These are phyloP conservation scores for Cronartium quercuum DNA, from an alignment of 1,284 basidiomycete species.

Conservation along the genomic window DNA sequence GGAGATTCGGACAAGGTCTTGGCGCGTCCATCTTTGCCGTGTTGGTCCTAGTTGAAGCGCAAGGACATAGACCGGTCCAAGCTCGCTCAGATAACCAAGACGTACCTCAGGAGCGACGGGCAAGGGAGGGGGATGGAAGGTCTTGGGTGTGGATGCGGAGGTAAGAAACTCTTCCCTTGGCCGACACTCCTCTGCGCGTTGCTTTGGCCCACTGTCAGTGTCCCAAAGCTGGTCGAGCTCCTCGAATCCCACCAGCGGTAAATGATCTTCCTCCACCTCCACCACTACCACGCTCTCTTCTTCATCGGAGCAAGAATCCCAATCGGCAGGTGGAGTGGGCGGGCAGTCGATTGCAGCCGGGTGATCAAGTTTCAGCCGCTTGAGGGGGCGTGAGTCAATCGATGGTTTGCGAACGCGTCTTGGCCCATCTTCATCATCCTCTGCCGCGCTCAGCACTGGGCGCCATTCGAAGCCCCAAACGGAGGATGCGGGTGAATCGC, in stretches of 20 bases:
- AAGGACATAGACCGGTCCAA: not conserved
- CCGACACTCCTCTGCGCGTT: not conserved
- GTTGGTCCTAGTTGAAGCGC: not conserved
- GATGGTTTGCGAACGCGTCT: not conserved
- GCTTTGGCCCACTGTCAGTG: too few relatives aligned
- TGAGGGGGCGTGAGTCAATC: not conserved
- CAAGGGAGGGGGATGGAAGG: not conserved
- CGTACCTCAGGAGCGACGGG: not conserved
- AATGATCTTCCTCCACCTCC: not conserved
- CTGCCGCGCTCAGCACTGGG: not conserved
- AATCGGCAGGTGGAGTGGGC: not conserved
- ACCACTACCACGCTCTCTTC: not conserved
- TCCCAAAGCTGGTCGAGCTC: too few relatives aligned
- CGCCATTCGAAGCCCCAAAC: too few relatives aligned
- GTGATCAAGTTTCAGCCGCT: not conserved
- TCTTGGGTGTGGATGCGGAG: not conserved
- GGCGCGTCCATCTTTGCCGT: not conserved
- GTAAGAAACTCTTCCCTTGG: not conserved
- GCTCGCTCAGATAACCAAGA: not conserved
- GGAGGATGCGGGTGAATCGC: too few relatives aligned
- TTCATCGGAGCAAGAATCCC: not conserved
- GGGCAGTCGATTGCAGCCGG: not conserved
- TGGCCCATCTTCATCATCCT: not conserved
- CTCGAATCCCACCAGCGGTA: too few relatives aligned
- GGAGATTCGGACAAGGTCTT: not conserved